Evolutionary conservation across 129 eudicot genomes (phyloP).

Genomic region (Erigeron canadensis): DNA sequence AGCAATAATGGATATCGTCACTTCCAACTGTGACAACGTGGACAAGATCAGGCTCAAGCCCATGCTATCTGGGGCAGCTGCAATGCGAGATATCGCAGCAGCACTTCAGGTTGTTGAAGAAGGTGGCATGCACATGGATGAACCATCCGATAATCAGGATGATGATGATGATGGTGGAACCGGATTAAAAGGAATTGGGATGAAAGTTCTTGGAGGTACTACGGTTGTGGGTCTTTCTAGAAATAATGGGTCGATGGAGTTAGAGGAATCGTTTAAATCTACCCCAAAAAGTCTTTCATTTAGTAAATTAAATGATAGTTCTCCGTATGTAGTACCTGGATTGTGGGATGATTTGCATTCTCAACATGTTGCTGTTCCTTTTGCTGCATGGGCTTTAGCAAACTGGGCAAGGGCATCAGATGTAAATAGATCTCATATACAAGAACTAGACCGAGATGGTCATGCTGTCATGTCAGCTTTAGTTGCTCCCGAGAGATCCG

Average conservation of each 20-base stretch:
- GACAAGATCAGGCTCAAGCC: constrained; percentile 57
- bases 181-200: constrained; percentile 90
- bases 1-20: constrained; percentile 96
- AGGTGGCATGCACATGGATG: constrained; percentile 92
- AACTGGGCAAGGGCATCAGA: constrained; percentile 99
- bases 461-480: constrained; percentile 91
- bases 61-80: constrained; percentile 73
- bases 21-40: constrained; percentile 75
- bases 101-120: constrained; percentile 91
- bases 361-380: constrained; percentile 97
- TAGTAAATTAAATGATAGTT: constrained; percentile 49
- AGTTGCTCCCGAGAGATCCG: constrained; percentile 94
- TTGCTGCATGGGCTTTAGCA: constrained; percentile 98
- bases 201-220: constrained; percentile 95
- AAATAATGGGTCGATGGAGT: constrained; percentile 46
- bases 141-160: constrained; percentile 50
- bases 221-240: constrained; percentile 77
- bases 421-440: constrained; percentile 79
- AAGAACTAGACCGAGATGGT: constrained; percentile 91
- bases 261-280: constrained; percentile 38
- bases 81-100: constrained; percentile 92
- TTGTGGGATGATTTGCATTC: constrained; percentile 99
- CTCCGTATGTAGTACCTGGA: constrained; percentile 77
- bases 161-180: constrained; percentile 75
- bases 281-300: constrained; percentile 30